Conservation (phyloP, 257 asterid genomes). For the Solanum stenotomum region DNA sequence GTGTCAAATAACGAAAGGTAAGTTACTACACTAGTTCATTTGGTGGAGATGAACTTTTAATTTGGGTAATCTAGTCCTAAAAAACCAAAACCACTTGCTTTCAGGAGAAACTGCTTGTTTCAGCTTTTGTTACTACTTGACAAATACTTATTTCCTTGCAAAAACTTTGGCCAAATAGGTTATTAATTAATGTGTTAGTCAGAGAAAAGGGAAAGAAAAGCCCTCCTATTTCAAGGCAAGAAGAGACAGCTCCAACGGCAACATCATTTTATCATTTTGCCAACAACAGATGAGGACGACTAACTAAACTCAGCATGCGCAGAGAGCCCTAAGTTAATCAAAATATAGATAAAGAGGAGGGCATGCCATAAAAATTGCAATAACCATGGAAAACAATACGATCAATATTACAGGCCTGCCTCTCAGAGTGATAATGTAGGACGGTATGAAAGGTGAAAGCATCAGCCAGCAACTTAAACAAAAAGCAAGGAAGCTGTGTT, state of each 20-base stretch:
- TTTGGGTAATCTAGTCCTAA: not conserved
- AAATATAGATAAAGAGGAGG: not conserved
- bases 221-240: not conserved
- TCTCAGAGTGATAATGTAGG: not conserved
- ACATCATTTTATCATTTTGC: not conserved
- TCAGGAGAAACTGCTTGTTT: not conserved
- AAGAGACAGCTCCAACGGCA: not conserved
- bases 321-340: not conserved
- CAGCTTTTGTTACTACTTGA: not conserved
- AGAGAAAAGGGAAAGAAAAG: not conserved
- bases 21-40: not conserved
- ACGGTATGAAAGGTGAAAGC: not conserved
- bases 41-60: not conserved
- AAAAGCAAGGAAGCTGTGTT: not conserved
- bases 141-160: not conserved
- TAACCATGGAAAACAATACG: not conserved
- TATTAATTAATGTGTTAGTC: not conserved
- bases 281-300: not conserved
- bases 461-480: not conserved
- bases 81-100: not conserved
- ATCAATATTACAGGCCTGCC: not conserved
- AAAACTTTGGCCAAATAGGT: not conserved
- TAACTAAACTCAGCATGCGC: not conserved
- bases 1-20: not conserved
- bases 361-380: not conserved